These are phyloP conservation scores for Hyphopichia wangnamkhiaoensis DNA, from an alignment of 1,139 yeast species.

Conservation along the genomic window DNA sequence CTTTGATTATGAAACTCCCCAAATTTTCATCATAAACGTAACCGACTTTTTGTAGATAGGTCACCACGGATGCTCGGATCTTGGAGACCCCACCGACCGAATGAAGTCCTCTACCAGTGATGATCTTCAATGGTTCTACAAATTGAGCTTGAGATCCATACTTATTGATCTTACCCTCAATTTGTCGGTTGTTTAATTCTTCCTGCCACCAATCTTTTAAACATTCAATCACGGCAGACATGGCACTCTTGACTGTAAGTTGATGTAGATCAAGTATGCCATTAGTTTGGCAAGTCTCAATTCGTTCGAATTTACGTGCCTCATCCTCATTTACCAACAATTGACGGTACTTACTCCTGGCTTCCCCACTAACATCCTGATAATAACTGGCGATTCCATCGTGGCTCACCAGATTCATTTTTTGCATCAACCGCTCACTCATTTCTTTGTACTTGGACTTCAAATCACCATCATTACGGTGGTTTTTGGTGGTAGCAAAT, in stretches of 20 bases:
- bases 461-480: background rate
- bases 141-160: constrained; percentile 30
- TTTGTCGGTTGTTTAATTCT: constrained; percentile 43
- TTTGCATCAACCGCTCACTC: background rate
- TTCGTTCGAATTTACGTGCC: background rate
- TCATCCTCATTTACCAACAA: background rate
- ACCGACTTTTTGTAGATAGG: constrained; percentile 28
- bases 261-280: constrained; percentile 55
- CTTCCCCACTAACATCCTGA: constrained; percentile 1
- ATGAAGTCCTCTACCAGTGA: constrained; percentile 69
- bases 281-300: background rate
- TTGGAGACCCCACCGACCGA: constrained; percentile 52
- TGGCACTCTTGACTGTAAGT: constrained; percentile 44
- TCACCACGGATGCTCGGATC: constrained; percentile 40
- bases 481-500: background rate
- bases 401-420: background rate
- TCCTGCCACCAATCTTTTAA: constrained; percentile 56
- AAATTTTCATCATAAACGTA: constrained; percentile 46
- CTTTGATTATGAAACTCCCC: constrained; percentile 47
- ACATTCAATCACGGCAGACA: constrained; percentile 29
- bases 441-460: constrained; percentile 1
- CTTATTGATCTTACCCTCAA: constrained; percentile 34
- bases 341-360: background rate
- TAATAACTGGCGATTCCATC: background rate
- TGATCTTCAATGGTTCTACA: constrained; percentile 39